These are phyloP conservation scores for Lepiota subincarnata DNA, from an alignment of 768 basidiomycete genomes.

Conservation along the genomic window DNA sequence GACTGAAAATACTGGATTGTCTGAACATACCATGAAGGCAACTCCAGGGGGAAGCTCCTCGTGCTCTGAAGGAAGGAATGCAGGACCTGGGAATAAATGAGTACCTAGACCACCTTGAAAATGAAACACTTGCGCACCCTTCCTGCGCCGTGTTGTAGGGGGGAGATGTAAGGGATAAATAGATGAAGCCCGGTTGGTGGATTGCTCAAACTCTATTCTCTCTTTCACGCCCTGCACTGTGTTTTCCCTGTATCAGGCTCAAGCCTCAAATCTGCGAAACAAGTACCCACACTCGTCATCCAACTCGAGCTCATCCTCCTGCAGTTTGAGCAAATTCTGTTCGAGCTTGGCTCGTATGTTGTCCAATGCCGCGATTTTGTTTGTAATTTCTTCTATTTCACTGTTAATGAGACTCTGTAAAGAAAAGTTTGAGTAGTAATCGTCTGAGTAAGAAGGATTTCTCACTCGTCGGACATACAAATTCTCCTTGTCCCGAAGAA, in stretches of 20 bases:
- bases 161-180: slow-evolving; percentile 39
- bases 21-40: slow-evolving; percentile 83
- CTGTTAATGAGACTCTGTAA: slow-evolving; percentile 74
- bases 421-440: slow-evolving; percentile 9
- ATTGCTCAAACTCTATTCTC: slow-evolving; percentile 59
- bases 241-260: slow-evolving; percentile 5
- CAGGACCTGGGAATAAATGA: slow-evolving; percentile 57
- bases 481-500: slow-evolving; percentile 89
- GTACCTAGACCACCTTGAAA: slow-evolving; percentile 3
- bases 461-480: slow-evolving; percentile 81
- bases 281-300: slow-evolving; percentile 82
- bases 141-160: slow-evolving; percentile 64
- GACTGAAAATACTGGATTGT: slow-evolving; percentile 3
- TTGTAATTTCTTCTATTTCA: slow-evolving; percentile 86
- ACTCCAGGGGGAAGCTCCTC: slow-evolving; percentile 91
- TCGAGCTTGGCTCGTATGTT: slow-evolving; percentile 76
- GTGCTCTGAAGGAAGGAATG: slow-evolving; percentile 96
- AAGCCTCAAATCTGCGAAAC: slow-evolving; percentile 5
- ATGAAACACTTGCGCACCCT: slow-evolving; percentile 39
- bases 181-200: slow-evolving; percentile 11
- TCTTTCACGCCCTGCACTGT: slow-evolving; percentile 89
- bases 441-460: slow-evolving; percentile 16
- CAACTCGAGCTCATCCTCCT: slow-evolving; percentile 95
- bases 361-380: slow-evolving; percentile 85
- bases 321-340: slow-evolving; percentile 75